Percentiles rank a stretch among this genome's conserved stretches.
Conservation (phyloP, 345 rosid species). For the Raphanus sativus region DNA sequence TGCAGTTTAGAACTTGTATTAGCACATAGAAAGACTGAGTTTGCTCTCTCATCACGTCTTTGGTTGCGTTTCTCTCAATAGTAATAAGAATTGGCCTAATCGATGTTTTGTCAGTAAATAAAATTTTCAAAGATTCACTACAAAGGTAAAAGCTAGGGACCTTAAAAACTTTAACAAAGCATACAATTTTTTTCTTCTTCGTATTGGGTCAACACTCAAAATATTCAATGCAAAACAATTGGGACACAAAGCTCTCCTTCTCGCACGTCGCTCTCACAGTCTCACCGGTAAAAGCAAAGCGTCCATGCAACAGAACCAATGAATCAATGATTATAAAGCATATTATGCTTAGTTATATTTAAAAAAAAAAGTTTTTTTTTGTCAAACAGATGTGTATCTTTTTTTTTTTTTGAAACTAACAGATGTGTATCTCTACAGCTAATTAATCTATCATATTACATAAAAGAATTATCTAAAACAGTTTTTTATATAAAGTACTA, state of each 20-base stretch:
- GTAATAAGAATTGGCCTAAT: background rate
- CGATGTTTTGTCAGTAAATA: background rate
- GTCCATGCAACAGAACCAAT: background rate
- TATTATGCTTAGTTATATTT: background rate
- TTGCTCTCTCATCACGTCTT: slow-evolving; percentile 9
- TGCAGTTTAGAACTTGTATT: background rate
- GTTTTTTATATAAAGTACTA: background rate
- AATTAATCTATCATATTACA: background rate
- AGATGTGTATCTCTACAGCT: too few species aligned
- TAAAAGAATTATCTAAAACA: background rate
- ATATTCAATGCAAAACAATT: background rate
- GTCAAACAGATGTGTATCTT: background rate
- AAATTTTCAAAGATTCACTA: background rate
- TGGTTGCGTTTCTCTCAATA: slow-evolving; percentile 8
- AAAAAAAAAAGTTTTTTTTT: too few species aligned
- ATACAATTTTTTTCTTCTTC: background rate
- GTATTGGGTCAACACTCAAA: background rate
- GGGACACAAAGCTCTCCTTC: slow-evolving; percentile 37
- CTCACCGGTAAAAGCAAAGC: background rate
- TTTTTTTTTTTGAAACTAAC: too few species aligned
- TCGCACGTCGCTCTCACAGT: background rate
- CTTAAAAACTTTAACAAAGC: background rate
- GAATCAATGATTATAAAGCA: background rate
- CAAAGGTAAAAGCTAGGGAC: too few species aligned
- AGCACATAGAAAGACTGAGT: slow-evolving; percentile 4